Percentiles rank a stretch among this genome's conserved stretches.
phyloP scores from a whole-genome alignment of 768 basidiomycete genomes.

The Rhizopogon sp. region DNA sequence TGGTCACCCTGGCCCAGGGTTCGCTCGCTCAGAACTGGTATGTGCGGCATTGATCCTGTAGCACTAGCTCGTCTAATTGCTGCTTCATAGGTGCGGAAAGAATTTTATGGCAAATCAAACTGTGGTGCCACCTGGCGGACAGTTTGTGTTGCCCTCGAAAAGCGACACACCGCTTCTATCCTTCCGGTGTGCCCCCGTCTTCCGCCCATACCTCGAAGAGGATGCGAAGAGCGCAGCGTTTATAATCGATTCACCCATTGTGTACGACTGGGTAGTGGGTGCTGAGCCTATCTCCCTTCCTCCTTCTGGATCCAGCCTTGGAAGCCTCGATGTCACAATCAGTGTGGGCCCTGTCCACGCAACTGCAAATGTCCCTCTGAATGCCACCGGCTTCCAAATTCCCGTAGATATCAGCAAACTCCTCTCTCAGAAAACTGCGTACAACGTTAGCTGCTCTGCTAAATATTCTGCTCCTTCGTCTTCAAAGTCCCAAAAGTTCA shows the following conservation, averaged over 20 bases:
- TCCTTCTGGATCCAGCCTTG: slow-evolving; percentile 3
- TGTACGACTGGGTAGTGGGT: slow-evolving; percentile 29
- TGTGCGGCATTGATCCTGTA: background rate
- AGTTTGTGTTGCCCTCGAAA: slow-evolving; percentile 32
- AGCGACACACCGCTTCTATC: slow-evolving; percentile 36
- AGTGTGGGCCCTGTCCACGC: slow-evolving; percentile 20
- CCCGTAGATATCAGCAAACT: slow-evolving; percentile 27
- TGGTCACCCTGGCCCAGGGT: slow-evolving; percentile 2
- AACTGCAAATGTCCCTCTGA: slow-evolving; percentile 28
- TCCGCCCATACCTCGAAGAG: slow-evolving; percentile 43
- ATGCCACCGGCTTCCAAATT: slow-evolving; percentile 31
- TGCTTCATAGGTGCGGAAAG: slow-evolving; percentile 43
- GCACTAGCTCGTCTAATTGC: background rate
- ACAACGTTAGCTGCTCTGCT: slow-evolving; percentile 31
- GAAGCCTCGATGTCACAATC: slow-evolving; percentile 24
- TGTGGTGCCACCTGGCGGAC: slow-evolving; percentile 40
- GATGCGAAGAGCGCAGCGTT: slow-evolving; percentile 25
- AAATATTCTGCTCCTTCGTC: slow-evolving; percentile 13
- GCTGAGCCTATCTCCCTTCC: slow-evolving; percentile 26
- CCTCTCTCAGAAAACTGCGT: slow-evolving; percentile 21
- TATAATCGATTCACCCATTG: slow-evolving; percentile 35
- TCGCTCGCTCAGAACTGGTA: slow-evolving; percentile 22
- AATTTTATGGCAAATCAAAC: slow-evolving; percentile 38
- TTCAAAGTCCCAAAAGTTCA: slow-evolving; percentile 22
- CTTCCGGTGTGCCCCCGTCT: slow-evolving; percentile 41